Percentiles rank a stretch among this genome's conserved stretches.
phyloP scores from a whole-genome alignment of 108 stramenopile species.

The Discostella pseudostelligera region DNA sequence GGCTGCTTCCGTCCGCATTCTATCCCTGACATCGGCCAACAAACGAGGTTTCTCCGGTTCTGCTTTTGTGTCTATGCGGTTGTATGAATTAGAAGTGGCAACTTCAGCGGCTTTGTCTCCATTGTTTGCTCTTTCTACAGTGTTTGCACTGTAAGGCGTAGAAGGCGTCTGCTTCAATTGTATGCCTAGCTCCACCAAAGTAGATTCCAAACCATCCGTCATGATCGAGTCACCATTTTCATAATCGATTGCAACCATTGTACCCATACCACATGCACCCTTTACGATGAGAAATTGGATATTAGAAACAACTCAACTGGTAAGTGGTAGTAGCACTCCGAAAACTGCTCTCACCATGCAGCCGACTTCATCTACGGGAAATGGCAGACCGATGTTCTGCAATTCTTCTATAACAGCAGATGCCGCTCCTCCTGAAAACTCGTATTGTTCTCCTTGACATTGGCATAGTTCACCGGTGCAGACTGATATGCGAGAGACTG shows the following conservation, averaged over 20 bases:
- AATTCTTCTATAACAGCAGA: conserved; percentile 40
- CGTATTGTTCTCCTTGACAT: conserved; percentile 54
- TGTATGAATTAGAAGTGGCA: no score
- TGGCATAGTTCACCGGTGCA: conserved; percentile 56
- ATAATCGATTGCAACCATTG: conserved; percentile 62
- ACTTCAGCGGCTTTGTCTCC: background rate
- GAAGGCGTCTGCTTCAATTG: background rate
- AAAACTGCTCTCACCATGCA: conserved; percentile 43
- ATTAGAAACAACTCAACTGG: background rate
- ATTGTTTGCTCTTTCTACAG: background rate
- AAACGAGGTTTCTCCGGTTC: conserved; percentile 7
- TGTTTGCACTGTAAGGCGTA: background rate
- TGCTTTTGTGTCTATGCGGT: no score
- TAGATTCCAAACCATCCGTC: conserved; percentile 46
- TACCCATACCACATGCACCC: conserved; percentile 61
- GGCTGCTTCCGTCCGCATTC: conserved; percentile 39
- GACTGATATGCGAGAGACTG: conserved; percentile 40
- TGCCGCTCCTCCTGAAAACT: conserved; percentile 36
- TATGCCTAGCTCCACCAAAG: conserved; percentile 25
- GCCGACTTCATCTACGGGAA: conserved; percentile 53
- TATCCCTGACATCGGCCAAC: conserved; percentile 35
- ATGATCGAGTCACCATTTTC: conserved; percentile 52
- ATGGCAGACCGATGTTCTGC: conserved; percentile 35
- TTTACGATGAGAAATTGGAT: background rate
- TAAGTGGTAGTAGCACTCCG: no score